A percentile compares a stretch with the other conserved stretches of the same genome.
Evolutionary conservation across 441 rosid species (phyloP).

Genomic region (Biscutella auriculata): DNA sequence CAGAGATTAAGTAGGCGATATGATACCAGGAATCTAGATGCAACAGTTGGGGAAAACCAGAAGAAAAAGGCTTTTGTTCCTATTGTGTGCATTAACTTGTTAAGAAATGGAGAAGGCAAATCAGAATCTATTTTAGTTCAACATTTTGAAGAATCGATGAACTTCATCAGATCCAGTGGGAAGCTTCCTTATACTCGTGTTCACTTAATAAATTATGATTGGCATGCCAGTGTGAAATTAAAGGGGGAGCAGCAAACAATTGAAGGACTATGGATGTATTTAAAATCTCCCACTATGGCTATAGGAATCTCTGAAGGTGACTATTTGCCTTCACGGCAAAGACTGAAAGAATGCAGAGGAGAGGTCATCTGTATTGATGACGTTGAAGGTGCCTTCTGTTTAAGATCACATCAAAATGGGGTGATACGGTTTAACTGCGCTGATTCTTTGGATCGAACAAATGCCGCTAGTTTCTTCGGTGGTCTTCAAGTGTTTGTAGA

Average conservation of each 20-base stretch:
- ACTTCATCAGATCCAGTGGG: conserved; percentile 53
- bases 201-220: conserved; percentile 72
- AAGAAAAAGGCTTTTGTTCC: conserved; percentile 71
- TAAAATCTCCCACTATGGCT: conserved; percentile 59
- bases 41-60: conserved; percentile 42
- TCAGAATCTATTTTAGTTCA: conserved; percentile 86
- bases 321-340: conserved; percentile 65
- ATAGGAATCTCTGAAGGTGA: conserved; percentile 89
- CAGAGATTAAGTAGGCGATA: conserved; percentile 79
- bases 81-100: conserved; percentile 72
- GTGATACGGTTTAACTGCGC: conserved; percentile 92
- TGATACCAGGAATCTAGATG: conserved; percentile 60
- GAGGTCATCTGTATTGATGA: conserved; percentile 67
- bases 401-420: conserved; percentile 92
- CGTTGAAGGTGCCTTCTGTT: conserved; percentile 79
- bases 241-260: conserved; percentile 88
- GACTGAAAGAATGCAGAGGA: conserved; percentile 80
- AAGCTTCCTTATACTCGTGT: conserved; percentile 64
- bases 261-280: conserved; percentile 79
- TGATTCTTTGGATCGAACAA: conserved; percentile 94
- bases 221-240: conserved; percentile 77
- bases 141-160: conserved; percentile 80
- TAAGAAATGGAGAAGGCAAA: conserved; percentile 82
- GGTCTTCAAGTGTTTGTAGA: conserved; percentile 92
- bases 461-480: conserved; percentile 95